Percentiles rank a stretch among this genome's conserved stretches.
Evolutionary conservation across 2,329 filamentous ascomycete genomes (phyloP).

Genomic region (Rosellinia necatrix): DNA sequence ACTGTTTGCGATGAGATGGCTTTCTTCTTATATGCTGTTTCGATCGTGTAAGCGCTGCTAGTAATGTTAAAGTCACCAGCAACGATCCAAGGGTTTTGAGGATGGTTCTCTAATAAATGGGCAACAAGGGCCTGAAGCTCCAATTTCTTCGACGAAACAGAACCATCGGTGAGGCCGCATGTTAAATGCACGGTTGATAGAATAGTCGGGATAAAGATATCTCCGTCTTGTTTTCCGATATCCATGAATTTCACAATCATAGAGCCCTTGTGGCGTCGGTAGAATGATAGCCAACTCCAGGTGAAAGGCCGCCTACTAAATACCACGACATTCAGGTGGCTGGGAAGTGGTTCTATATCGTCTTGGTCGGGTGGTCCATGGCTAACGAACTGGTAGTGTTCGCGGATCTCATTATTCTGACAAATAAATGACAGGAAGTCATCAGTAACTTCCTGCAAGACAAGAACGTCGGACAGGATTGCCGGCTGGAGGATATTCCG

Average conservation of each 20-base stretch:
- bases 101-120: conserved; percentile 50
- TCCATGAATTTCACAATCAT: conserved; percentile 51
- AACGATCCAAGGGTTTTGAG: conserved; percentile 56
- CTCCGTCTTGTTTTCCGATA: conserved; percentile 35
- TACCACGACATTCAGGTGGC: conserved; percentile 64
- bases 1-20: conserved; percentile 57
- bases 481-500: conserved; percentile 49
- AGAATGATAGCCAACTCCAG: conserved; percentile 60
- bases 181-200: conserved; percentile 66
- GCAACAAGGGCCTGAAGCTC: conserved; percentile 58
- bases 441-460: conserved; percentile 69
- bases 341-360: conserved; percentile 60
- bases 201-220: conserved; percentile 47
- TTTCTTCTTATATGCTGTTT: conserved; percentile 55
- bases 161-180: conserved; percentile 62
- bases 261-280: conserved; percentile 62
- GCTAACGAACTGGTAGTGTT: conserved; percentile 59
- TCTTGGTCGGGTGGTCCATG: conserved; percentile 59
- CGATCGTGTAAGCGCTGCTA: conserved; percentile 61
- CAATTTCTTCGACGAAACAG: conserved; percentile 59
- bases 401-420: conserved; percentile 48
- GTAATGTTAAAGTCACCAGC: conserved; percentile 69
- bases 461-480: conserved; percentile 52
- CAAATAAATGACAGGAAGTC: conserved; percentile 64
- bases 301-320: conserved; percentile 60